Base-by-base conservation (phyloP, 2,329 filamentous ascomycete species). In the Metarhizium guizhouense region DNA sequence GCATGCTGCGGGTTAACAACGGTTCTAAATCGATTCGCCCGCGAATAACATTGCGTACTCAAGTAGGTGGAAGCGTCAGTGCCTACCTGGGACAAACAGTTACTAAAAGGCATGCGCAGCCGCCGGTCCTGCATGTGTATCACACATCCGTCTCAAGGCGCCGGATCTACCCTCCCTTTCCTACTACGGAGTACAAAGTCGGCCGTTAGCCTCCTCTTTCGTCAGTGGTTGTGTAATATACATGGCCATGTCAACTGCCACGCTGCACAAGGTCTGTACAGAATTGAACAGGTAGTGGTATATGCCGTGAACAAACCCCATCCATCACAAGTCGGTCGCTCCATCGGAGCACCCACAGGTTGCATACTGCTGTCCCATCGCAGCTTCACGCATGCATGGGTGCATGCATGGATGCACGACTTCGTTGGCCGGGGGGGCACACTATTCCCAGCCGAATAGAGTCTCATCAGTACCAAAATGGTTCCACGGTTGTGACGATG, bases 351-450 rank as follows among this genome's bases (percentile, higher is more conserved):
- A 18, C 25, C 43, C 47, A 50, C 10, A n/a, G 18, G 32, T 16
- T 54, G 52, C 52, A 54, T 48, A 42, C 32, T 48, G 43, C 18
- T 49, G 11, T 49, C 43, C 30, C 42, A 47, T 54, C 20, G 20
- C 43, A 47, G 6, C 13, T 25, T 45, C n/a, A 30, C 42, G n/a
- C 43, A 36, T 49, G 52, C 40, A 30, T 25, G 25, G 25, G 25
- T 25, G 25, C 25, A 25, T 25, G 25, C 25, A 25, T 25, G 25
- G 25, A 4, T 25, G 25, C 25, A 25, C 25, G 25, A 25, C 25
- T 25, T 25, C 25, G 25, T 25, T 4, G 25, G 25, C 25, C 25
- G 25, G 25, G 25, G 25, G 25, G 25, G 25, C 3, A 25, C 25
- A 25, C 25, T 25, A 25, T 25, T 25, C 25, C 3, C 25, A 25